These are phyloP conservation scores for Termitomyces sp. DNA, from an alignment of 768 basidiomycete species.

Conservation along the genomic window DNA sequence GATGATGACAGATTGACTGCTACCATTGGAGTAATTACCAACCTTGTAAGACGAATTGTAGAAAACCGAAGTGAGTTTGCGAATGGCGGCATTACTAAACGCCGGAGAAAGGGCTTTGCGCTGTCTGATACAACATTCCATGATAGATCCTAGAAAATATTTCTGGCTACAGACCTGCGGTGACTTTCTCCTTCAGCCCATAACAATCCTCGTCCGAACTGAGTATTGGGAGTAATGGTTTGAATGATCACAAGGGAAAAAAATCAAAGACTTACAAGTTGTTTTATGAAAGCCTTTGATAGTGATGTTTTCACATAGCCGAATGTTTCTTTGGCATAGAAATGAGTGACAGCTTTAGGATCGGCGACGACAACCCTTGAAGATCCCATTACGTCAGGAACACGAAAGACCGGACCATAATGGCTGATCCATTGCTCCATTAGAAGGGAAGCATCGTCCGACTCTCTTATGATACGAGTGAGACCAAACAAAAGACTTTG, in stretches of 20 bases:
- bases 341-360: conserved; percentile 46
- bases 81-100: conserved; percentile 47
- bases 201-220: conserved; percentile 36
- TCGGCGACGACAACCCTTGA: conserved; percentile 34
- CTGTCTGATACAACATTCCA: conserved; percentile 25
- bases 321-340: conserved; percentile 44
- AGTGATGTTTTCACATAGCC: conserved; percentile 37
- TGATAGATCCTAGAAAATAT: too few relatives aligned
- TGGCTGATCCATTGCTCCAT: conserved; percentile 42
- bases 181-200: conserved; percentile 44
- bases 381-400: conserved; percentile 32
- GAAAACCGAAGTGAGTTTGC: conserved; percentile 40
- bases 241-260: neutral
- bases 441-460: conserved; percentile 24
- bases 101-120: conserved; percentile 46
- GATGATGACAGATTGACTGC: neutral
- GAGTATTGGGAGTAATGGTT: neutral
- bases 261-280: conserved; percentile 23
- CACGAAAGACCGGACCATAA: conserved; percentile 40
- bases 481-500: conserved; percentile 38
- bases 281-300: conserved; percentile 29
- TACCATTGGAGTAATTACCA: neutral
- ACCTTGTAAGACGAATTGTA: conserved; percentile 50
- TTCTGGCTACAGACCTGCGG: conserved; percentile 25
- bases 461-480: conserved; percentile 19